Conservation (phyloP, 805 yeast genomes). For the Cyberlindnera samutprakarnensis region DNA sequence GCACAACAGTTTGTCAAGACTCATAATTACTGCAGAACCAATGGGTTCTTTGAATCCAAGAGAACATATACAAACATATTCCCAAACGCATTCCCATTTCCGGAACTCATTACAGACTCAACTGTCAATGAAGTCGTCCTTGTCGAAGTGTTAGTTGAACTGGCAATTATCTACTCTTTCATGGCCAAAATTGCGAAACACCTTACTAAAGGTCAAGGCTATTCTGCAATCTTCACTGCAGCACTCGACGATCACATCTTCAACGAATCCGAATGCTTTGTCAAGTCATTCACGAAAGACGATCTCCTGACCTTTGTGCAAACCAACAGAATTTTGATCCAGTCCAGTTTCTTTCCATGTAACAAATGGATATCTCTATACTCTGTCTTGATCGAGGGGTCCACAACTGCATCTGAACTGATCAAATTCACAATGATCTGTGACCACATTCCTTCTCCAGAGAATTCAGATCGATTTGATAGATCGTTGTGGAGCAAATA, state of each 20-base stretch:
- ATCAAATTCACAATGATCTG: conserved; percentile 41
- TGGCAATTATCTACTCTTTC: conserved; percentile 52
- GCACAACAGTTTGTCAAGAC: conserved; percentile 43
- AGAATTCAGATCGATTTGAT: conserved; percentile 45
- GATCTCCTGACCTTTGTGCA: conserved; percentile 37
- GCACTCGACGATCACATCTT: conserved; percentile 31
- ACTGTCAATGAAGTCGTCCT: conserved; percentile 59
- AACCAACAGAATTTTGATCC: conserved; percentile 43
- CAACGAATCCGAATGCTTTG: conserved; percentile 34
- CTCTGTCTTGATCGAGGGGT: conserved; percentile 47
- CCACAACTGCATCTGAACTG: conserved; percentile 46
- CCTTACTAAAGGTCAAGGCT: conserved; percentile 14
- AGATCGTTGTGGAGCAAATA: conserved; percentile 63
- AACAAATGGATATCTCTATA: conserved; percentile 69
- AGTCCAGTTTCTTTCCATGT: conserved; percentile 54
- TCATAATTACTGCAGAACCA: conserved; percentile 38
- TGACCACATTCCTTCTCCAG: conserved; percentile 43
- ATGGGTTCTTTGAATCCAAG: conserved; percentile 41
- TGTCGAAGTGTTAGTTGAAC: conserved; percentile 67
- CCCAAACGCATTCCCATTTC: conserved; percentile 61
- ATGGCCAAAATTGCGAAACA: conserved; percentile 42
- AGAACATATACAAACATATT: conserved; percentile 63
- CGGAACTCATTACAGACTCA: conserved; percentile 62
- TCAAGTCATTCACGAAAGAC: conserved; percentile 31
- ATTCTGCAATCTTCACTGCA: conserved; percentile 29